A percentile compares a stretch with the other conserved stretches of the same genome.
Conservation (phyloP, 345 rosid genomes). For the Melastoma malabathricum region DNA sequence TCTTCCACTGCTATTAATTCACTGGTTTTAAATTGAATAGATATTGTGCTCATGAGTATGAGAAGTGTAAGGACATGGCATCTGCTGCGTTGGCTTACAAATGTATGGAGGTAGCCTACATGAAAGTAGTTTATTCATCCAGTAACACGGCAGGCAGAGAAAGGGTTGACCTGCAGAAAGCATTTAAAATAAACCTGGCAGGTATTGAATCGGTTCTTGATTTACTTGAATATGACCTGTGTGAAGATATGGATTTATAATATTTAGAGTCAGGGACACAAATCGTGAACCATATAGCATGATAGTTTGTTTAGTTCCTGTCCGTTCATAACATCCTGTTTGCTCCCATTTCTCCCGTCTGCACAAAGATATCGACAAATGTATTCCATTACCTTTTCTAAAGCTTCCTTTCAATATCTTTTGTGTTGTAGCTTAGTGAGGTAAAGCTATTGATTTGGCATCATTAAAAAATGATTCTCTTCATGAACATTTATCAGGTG, state of each 20-base stretch:
- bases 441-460: too few relatives aligned
- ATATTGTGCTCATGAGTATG: constrained; percentile 90
- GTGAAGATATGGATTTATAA: not conserved
- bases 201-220: constrained; percentile 26
- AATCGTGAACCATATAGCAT: too few relatives aligned
- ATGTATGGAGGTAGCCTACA: constrained; percentile 89
- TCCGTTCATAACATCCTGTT: too few relatives aligned
- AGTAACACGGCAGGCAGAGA: constrained; percentile 47
- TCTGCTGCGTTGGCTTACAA: constrained; percentile 97
- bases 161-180: constrained; percentile 53
- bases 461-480: too few relatives aligned
- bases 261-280: not conserved
- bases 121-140: constrained; percentile 71
- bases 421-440: too few relatives aligned
- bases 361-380: too few relatives aligned
- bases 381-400: too few relatives aligned
- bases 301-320: too few relatives aligned
- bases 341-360: too few relatives aligned
- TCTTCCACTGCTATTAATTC: too few relatives aligned
- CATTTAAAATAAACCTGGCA: constrained; percentile 64
- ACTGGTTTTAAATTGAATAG: constrained; percentile 15
- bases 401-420: too few relatives aligned
- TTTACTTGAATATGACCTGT: not conserved
- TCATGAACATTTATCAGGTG: constrained; percentile 34
- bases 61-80: constrained; percentile 79